These are phyloP conservation scores for Elsinoe fawcettii DNA, from an alignment of 2,329 filamentous ascomycete genomes.

Conservation along the genomic window DNA sequence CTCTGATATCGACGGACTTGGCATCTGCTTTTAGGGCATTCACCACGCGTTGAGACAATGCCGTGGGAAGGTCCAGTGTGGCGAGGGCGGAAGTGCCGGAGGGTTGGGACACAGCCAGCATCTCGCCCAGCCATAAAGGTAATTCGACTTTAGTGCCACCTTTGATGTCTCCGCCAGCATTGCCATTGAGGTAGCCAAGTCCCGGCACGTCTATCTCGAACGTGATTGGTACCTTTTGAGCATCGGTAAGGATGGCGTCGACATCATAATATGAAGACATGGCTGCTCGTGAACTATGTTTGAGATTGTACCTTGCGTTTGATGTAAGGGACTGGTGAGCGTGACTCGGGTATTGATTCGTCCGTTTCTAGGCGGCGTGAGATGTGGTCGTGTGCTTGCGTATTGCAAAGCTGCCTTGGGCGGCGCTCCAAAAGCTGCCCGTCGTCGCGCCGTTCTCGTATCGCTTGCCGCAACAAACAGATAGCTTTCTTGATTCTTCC, in stretches of 20 bases:
- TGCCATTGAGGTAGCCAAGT: slow-evolving; percentile 84
- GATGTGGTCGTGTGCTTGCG: slow-evolving; percentile 1
- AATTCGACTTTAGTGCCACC: slow-evolving; percentile 71
- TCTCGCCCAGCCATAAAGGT: slow-evolving; percentile 89
- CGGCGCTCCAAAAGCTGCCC: neutral
- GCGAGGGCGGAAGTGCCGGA: slow-evolving; percentile 53
- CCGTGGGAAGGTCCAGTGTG: slow-evolving; percentile 71
- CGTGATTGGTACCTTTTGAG: slow-evolving; percentile 92
- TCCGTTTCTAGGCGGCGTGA: neutral
- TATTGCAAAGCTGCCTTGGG: neutral
- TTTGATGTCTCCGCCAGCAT: slow-evolving; percentile 64
- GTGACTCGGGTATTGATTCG: neutral
- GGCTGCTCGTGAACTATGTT: slow-evolving; percentile 2
- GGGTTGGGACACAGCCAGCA: slow-evolving; percentile 62
- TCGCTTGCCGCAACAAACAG: neutral
- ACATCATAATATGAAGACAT: slow-evolving; percentile 72
- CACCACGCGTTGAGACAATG: slow-evolving; percentile 70
- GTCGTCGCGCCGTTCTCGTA: slow-evolving; percentile 7
- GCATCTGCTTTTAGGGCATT: slow-evolving; percentile 89
- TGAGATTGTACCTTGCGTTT: neutral
- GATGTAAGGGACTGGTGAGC: neutral
- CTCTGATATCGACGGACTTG: slow-evolving; percentile 72
- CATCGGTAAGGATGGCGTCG: slow-evolving; percentile 75
- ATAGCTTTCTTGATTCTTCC: neutral
- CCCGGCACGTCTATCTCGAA: slow-evolving; percentile 85